Base-by-base conservation (phyloP, 164 flowering plant species). In the Macadamia tetraphylla region DNA sequence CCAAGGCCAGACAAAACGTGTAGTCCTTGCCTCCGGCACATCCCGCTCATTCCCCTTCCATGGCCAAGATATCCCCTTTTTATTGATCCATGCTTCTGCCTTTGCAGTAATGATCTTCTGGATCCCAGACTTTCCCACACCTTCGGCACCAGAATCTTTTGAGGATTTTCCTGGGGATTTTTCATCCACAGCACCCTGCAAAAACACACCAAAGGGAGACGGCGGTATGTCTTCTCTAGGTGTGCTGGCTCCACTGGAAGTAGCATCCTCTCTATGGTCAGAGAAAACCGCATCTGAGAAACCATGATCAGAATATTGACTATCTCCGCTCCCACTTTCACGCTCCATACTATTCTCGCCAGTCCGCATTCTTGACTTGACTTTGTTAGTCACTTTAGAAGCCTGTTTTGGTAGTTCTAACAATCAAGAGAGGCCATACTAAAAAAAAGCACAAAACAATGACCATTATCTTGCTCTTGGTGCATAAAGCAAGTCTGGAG, bases 241-340 rank as follows among this genome's bases (percentile, higher is more conserved):
- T 29, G 98, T 92, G 80, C 98, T 95, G 68, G 91, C 94, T 74
- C 91, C 97, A 76, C 94, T 92, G 13, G 97, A 95, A 71, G 60
- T 75, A 40, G 82, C 96, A 85, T 92, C 98, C 60, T 90, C 98
- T 72, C 83, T 85, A 31, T 82, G 86, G 61, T 89, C 95, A 70
- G 81, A 80, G 35, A 85, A 71, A 72, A 77, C 70, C 6, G 82
- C 77, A 77, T 90, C 95, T 0, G 78, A 75, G 52, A 67, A 35
- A 35, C 40, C 80, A 68, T 85, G 83, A 73, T 87, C 90, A 60
- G 89, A 89, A 56, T 75, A 76, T 68, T 80, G 89, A 74, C 86
- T 76, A 65, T 84, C 91, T 40, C 86, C 84, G 74, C 82, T 83
- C 64, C 84, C 87, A 71, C 85, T 77, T 77, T 92, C 94, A 51